Evolutionary conservation across 768 basidiomycete genomes (phyloP).

Genomic region (Suillus cothurnatus): DNA sequence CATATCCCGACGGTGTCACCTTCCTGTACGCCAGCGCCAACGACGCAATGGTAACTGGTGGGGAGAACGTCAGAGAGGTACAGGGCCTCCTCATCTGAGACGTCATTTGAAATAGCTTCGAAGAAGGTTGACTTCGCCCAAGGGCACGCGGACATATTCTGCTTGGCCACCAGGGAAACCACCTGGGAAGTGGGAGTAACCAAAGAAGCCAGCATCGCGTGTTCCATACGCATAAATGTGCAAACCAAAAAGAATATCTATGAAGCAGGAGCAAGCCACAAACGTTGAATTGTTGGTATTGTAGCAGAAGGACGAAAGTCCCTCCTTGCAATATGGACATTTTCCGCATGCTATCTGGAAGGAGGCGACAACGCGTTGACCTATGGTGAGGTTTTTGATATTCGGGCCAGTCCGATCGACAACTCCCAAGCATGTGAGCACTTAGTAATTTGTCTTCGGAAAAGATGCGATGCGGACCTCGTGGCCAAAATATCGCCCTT

Average conservation of each 20-base stretch:
- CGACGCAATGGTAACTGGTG: slow-evolving; percentile 74
- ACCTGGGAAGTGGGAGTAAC: slow-evolving; percentile 71
- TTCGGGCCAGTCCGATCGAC: slow-evolving; percentile 67
- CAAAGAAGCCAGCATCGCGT: slow-evolving; percentile 71
- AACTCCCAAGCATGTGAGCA: slow-evolving; percentile 45
- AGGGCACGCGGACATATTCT: slow-evolving; percentile 72
- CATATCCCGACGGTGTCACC: slow-evolving; percentile 75
- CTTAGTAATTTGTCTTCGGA: neutral
- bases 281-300: slow-evolving; percentile 66
- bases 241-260: slow-evolving; percentile 34
- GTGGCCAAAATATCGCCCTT: slow-evolving; percentile 75
- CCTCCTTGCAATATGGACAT: slow-evolving; percentile 73
- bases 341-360: slow-evolving; percentile 80
- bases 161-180: slow-evolving; percentile 78
- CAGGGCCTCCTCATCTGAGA: slow-evolving; percentile 63
- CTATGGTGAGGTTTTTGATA: slow-evolving; percentile 59
- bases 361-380: slow-evolving; percentile 75
- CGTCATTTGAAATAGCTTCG: slow-evolving; percentile 63
- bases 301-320: slow-evolving; percentile 73
- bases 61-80: slow-evolving; percentile 66
- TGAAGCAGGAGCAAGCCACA: slow-evolving; percentile 27
- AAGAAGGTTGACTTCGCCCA: slow-evolving; percentile 71
- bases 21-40: slow-evolving; percentile 71
- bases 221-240: slow-evolving; percentile 65
- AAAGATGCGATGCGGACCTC: slow-evolving; percentile 42